phyloP scores from a whole-genome alignment of 2,329 filamentous ascomycete genomes.

The Exophiala xenobiotica region DNA sequence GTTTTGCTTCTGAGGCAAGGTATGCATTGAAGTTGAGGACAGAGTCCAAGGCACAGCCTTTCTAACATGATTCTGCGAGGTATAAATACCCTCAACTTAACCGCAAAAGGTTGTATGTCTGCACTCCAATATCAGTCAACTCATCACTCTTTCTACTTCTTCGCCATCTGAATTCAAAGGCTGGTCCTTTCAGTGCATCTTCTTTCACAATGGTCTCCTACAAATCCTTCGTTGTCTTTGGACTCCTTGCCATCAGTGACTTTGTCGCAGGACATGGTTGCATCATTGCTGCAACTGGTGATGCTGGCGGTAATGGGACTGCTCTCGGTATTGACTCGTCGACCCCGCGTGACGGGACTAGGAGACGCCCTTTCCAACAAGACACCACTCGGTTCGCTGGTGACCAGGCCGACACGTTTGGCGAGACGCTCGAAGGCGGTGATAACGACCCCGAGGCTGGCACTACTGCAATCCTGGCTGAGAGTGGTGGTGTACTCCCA shows the following conservation, averaged over 20 bases:
- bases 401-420: conserved; percentile 52
- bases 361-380: conserved; percentile 61
- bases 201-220: conserved; percentile 12
- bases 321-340: conserved; percentile 54
- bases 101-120: not conserved
- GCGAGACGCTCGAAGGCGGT: conserved; percentile 59
- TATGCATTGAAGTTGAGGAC: too few species aligned
- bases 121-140: not conserved
- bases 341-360: conserved; percentile 63
- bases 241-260: conserved; percentile 54
- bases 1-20: too few species aligned
- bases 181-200: not conserved
- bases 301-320: conserved; percentile 54
- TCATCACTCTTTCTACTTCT: not conserved
- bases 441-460: conserved; percentile 58
- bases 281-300: conserved; percentile 58
- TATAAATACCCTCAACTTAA: not conserved
- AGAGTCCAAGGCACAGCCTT: too few species aligned
- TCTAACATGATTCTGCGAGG: too few species aligned
- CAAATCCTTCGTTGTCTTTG: conserved; percentile 33
- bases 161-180: conserved; percentile 3
- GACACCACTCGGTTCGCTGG: conserved; percentile 64
- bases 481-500: conserved; percentile 57
- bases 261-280: conserved; percentile 62
- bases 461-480: conserved; percentile 57